These are phyloP conservation scores for Pseudogymnoascus sp. DNA, from an alignment of 2,329 filamentous ascomycete genomes.

Conservation along the genomic window DNA sequence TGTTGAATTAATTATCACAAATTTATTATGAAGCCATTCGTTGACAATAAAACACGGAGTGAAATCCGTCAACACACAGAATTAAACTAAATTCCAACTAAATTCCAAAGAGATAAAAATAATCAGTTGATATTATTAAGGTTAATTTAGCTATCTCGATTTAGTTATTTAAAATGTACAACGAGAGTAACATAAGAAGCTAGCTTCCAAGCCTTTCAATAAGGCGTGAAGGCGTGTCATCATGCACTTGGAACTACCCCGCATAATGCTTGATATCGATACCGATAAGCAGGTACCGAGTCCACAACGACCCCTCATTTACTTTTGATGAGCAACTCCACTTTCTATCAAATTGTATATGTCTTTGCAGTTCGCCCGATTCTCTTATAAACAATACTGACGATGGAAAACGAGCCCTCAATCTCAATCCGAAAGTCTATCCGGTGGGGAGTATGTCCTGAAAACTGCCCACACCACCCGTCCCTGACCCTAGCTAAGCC, in stretches of 20 bases:
- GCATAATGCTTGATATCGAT: background rate
- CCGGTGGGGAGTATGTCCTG: slow-evolving; percentile 9
- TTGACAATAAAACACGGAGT: background rate
- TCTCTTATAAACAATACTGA: background rate
- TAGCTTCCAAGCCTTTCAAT: background rate
- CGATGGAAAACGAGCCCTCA: slow-evolving; percentile 4
- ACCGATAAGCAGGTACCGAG: background rate
- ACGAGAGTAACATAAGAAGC: background rate
- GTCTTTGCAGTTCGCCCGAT: background rate
- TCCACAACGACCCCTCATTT: background rate
- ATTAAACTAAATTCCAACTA: background rate
- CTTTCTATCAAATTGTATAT: background rate
- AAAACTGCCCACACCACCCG: background rate
- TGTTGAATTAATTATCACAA: background rate
- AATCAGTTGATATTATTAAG: background rate
- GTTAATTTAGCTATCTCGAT: background rate
- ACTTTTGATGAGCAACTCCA: background rate
- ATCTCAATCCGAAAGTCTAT: slow-evolving; percentile 12
- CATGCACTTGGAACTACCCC: background rate
- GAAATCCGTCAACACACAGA: background rate
- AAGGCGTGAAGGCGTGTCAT: background rate
- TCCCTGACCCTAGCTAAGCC: background rate
- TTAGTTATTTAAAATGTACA: background rate
- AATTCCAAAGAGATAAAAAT: background rate
- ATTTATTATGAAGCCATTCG: background rate